phyloP scores from a whole-genome alignment of 2,329 filamentous ascomycete species.

The Chaetomium sp. region DNA sequence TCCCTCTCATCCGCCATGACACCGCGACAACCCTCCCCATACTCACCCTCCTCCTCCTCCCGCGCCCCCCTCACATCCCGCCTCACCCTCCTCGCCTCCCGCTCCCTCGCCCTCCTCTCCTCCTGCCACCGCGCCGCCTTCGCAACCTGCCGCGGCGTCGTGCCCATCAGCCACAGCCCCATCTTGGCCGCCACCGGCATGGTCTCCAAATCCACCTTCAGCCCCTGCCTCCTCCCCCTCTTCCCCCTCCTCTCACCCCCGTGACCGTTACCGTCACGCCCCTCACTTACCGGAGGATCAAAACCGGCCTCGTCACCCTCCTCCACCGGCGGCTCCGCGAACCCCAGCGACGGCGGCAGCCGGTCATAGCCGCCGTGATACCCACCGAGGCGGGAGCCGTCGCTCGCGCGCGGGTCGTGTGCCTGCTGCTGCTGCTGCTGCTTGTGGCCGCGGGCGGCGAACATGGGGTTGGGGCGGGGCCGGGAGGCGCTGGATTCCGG shows the following conservation, averaged over 20 bases:
- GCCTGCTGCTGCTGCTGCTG: not conserved
- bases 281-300: too few relatives aligned
- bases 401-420: not conserved
- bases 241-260: not conserved
- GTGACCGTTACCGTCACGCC: too few relatives aligned
- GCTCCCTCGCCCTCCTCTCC: not conserved
- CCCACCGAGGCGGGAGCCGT: not conserved
- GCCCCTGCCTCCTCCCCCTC: not conserved
- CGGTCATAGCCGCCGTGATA: not conserved
- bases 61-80: not conserved
- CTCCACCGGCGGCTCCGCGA: not conserved
- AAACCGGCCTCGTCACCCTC: too few relatives aligned
- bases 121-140: not conserved
- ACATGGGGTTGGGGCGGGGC: not conserved
- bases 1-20: not conserved
- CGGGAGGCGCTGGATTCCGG: not conserved
- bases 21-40: too few relatives aligned
- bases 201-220: not conserved
- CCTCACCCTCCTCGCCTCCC: not conserved
- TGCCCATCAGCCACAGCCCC: conserved; percentile 24
- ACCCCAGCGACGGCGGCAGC: not conserved
- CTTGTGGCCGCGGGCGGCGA: too few relatives aligned
- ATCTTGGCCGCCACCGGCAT: conserved; percentile 6
- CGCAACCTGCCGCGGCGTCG: conserved; percentile 19
- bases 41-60: not conserved